Evolutionary conservation across 2,329 filamentous ascomycete species (phyloP).

Genomic region (Pyricularia sp.): DNA sequence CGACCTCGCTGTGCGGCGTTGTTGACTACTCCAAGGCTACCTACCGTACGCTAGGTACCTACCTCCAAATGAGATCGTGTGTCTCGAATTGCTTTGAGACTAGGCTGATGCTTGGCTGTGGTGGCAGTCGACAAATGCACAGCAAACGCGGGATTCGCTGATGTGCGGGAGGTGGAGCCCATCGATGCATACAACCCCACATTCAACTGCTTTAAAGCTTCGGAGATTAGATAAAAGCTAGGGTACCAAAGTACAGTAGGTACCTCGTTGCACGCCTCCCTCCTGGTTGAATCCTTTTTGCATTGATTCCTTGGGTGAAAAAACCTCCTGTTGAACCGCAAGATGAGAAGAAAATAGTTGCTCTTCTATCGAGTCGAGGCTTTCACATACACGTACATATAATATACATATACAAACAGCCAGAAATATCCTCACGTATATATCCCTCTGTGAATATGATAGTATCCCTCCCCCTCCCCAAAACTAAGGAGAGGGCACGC

Average conservation of each 20-base stretch:
- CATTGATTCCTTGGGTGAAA: too few relatives aligned
- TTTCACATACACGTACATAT: not conserved
- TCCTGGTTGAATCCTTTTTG: too few relatives aligned
- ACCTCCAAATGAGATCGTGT: not conserved
- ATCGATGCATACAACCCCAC: not conserved
- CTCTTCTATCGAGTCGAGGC: not conserved
- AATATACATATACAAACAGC: not conserved
- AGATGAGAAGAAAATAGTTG: not conserved
- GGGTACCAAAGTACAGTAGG: not conserved
- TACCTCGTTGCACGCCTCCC: not conserved
- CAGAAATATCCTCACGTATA: not conserved
- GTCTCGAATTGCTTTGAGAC: not conserved
- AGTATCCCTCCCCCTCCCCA: not conserved
- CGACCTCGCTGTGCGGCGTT: not conserved
- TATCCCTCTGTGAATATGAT: not conserved
- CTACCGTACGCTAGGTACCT: not conserved
- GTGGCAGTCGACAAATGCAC: not conserved
- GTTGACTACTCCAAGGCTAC: not conserved
- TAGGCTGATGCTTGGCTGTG: not conserved
- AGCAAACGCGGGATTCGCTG: not conserved
- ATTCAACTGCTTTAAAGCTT: not conserved
- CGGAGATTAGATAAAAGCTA: constrained; percentile 2
- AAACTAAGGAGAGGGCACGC: not conserved
- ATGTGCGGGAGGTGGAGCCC: not conserved
- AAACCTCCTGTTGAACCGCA: not conserved